phyloP scores from a whole-genome alignment of 202 grass and related monocot species.

The Bolboschoenoplectus hybrid region DNA sequence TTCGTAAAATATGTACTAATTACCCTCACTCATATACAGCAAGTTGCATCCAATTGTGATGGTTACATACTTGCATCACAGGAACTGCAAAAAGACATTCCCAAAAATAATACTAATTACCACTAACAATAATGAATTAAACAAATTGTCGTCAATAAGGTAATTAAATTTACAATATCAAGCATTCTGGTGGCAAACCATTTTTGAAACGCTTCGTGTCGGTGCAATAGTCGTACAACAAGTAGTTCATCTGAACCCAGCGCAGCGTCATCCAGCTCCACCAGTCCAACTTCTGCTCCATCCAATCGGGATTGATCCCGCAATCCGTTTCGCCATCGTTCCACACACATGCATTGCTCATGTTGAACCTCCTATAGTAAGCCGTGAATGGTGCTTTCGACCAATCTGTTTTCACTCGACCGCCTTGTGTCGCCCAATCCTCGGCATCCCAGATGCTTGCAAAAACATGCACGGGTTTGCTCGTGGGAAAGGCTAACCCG shows the following conservation, averaged over 20 bases:
- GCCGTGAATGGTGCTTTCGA: conserved; percentile 56
- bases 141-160: background rate
- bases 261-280: conserved; percentile 79
- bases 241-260: conserved; percentile 78
- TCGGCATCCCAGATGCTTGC: conserved; percentile 60
- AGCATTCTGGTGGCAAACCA: conserved; percentile 52
- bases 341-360: conserved; percentile 49
- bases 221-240: conserved; percentile 71
- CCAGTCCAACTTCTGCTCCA: conserved; percentile 60
- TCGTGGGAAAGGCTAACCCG: conserved; percentile 58
- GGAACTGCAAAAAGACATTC: background rate
- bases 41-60: background rate
- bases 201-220: conserved; percentile 44
- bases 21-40: background rate
- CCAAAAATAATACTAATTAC: background rate
- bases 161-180: conserved; percentile 26
- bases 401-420: conserved; percentile 49
- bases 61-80: background rate
- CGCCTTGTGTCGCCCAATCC: conserved; percentile 50
- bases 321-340: background rate
- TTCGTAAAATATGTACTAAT: background rate
- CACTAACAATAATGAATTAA: background rate
- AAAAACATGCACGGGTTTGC: conserved; percentile 57
- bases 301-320: conserved; percentile 42
- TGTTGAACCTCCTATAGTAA: conserved; percentile 46